Percentiles rank a stretch among this genome's conserved stretches.
phyloP scores from a whole-genome alignment of 495 filamentous ascomycete genomes.

The Aspergillus heteromorphus region DNA sequence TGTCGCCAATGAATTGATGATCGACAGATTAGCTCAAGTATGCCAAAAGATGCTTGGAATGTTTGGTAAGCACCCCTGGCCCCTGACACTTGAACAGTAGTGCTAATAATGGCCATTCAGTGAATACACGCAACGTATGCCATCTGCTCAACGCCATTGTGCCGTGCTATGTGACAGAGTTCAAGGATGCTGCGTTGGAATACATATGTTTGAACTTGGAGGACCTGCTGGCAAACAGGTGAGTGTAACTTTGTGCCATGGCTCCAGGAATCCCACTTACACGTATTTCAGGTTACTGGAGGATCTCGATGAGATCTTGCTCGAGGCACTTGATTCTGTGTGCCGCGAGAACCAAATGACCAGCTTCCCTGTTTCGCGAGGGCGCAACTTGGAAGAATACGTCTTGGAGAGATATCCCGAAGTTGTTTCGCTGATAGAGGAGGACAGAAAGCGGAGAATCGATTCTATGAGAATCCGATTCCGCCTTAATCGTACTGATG shows the following conservation, averaged over 20 bases:
- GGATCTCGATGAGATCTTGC: conserved; percentile 78
- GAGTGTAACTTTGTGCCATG: conserved; percentile 13
- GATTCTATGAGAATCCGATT: conserved; percentile 56
- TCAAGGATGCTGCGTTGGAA: conserved; percentile 83
- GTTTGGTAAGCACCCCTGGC: conserved; percentile 50
- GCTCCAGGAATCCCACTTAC: conserved; percentile 13
- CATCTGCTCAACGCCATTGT: conserved; percentile 77
- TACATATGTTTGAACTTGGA: conserved; percentile 91
- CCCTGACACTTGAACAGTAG: conserved; percentile 9
- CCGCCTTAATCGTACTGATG: conserved; percentile 55
- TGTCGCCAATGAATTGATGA: conserved; percentile 89
- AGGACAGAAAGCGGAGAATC: conserved; percentile 51
- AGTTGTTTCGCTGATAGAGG: conserved; percentile 47
- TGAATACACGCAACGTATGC: conserved; percentile 81
- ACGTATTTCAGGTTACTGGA: conserved; percentile 54
- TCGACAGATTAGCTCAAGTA: conserved; percentile 81
- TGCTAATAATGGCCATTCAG: conserved; percentile 29
- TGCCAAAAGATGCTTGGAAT: conserved; percentile 85
- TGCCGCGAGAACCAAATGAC: conserved; percentile 78
- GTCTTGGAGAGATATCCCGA: conserved; percentile 69
- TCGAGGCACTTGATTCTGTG: conserved; percentile 69
- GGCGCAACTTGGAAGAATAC: conserved; percentile 63
- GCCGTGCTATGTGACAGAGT: conserved; percentile 73
- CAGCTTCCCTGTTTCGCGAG: conserved; percentile 67
- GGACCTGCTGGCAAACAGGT: conserved; percentile 81